Percentiles rank a stretch among this genome's conserved stretches.
These are phyloP conservation scores for Panicum miliaceum DNA, from an alignment of 176 grass and related monocot genomes.

Conservation along the genomic window DNA sequence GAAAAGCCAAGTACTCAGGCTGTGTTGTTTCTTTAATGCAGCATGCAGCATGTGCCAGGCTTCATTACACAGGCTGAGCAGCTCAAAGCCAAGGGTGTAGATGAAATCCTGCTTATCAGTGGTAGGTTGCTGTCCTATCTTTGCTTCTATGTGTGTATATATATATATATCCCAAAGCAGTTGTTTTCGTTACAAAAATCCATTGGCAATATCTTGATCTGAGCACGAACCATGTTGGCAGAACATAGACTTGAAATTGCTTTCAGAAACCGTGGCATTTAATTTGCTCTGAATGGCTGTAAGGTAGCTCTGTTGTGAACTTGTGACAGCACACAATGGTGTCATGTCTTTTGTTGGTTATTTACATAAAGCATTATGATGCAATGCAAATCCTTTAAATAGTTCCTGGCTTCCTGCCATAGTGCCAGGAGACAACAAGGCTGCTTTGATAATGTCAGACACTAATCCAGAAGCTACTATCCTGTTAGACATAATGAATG, in stretches of 20 bases:
- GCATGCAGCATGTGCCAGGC: conserved; percentile 92
- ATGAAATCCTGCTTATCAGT: conserved; percentile 85
- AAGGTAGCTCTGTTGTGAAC: neutral
- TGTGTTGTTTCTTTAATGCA: conserved; percentile 43
- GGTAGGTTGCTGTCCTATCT: conserved; percentile 44
- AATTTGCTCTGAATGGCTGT: neutral
- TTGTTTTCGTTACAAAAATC: neutral
- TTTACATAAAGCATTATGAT: conserved; percentile 5
- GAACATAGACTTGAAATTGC: neutral
- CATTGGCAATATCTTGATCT: neutral
- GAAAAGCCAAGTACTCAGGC: conserved; percentile 30
- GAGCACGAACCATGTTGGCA: neutral
- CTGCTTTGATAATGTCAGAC: neutral
- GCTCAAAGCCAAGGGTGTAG: conserved; percentile 93
- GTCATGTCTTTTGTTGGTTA: neutral
- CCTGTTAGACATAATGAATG: neutral
- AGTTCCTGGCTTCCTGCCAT: neutral
- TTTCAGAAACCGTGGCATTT: neutral
- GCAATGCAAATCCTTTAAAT: neutral
- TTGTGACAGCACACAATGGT: neutral
- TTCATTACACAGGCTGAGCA: conserved; percentile 86
- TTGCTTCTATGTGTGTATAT: neutral
- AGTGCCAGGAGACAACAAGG: neutral
- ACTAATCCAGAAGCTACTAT: neutral
- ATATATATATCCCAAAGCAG: neutral